Evolutionary conservation across 2,329 filamentous ascomycete genomes (phyloP), one percentile per base, ranked within the genome.

Genomic region (Colletotrichum spinosum): DNA sequence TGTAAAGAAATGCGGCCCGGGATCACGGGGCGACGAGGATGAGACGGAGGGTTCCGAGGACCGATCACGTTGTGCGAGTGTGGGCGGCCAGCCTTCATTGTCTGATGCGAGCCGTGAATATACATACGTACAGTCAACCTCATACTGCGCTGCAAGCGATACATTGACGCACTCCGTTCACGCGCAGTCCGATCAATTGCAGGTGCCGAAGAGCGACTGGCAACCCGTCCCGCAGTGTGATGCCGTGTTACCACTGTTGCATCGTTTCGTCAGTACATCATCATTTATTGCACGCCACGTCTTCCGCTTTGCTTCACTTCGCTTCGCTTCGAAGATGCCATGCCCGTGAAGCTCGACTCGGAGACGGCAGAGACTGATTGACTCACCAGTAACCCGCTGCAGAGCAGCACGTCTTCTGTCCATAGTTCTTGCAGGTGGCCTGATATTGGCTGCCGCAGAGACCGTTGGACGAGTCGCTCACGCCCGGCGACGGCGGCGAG

Each of bases 371-470:
- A 51, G 11, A 46, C 11, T 10, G 25, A 63, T 46, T 8, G 4
- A 9, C 77, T 70, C 66, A 79, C 77, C 77, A 79, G 67, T 67
- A 78, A 2, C 77, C 77, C 53, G 70, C 74, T 15, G 66, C 61
- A 1, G 78, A 80, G 55, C 78, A 80, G 67, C 78, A 80, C n/a
- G 53, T 72, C 65, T 74, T 78, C 11, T 68, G 50, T 2, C 75
- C 72, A 42, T 70, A 78, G 46, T 72, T 73, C 15, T 63, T 46
- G 56, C 78, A 80, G 0, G 73, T 74, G 8, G 77, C 74, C n/a
- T 69, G 65, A 57, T 74, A 74, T 12, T 55, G 48, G 6, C 67
- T 52, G 5, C 77, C 78, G 57, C 78, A 80, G 39, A 79, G 72
- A 8, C 77, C 77, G 60, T 79, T 78, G 44, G 76, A 77, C 35